Conservation (phyloP, 2,329 filamentous ascomycete genomes). For the Aspergillus awamori region DNA sequence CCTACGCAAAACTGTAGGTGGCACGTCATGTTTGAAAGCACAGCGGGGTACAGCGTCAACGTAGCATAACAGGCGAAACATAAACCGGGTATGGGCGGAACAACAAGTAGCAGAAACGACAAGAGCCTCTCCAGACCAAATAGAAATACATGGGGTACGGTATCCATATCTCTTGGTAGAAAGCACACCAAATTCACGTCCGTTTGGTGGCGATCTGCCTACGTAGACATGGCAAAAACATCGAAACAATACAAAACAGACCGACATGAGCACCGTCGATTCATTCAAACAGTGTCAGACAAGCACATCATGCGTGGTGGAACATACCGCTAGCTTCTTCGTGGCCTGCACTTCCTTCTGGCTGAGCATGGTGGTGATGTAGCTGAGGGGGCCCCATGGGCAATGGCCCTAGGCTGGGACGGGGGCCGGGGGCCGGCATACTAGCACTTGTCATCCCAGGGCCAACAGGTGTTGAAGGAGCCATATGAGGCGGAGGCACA, state of each 20-base stretch:
- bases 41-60: slow-evolving; percentile 21
- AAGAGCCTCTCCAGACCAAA: slow-evolving; percentile 9
- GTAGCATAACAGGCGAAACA: slow-evolving; percentile 18
- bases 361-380: slow-evolving; percentile 76
- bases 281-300: slow-evolving; percentile 14
- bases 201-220: slow-evolving; percentile 9
- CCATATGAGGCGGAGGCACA: slow-evolving; percentile 66
- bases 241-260: slow-evolving; percentile 21
- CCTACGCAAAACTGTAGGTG: slow-evolving; percentile 42
- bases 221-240: slow-evolving; percentile 4
- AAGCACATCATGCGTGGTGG: slow-evolving; percentile 76
- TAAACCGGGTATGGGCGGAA: slow-evolving; percentile 10
- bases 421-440: slow-evolving; percentile 53
- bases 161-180: slow-evolving; percentile 8
- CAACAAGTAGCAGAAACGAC: slow-evolving; percentile 7
- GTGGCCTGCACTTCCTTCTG: slow-evolving; percentile 60
- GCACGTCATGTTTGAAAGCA: slow-evolving; percentile 16
- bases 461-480: slow-evolving; percentile 62
- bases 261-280: slow-evolving; percentile 14
- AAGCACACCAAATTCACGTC: slow-evolving; percentile 4
- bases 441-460: slow-evolving; percentile 65
- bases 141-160: slow-evolving; percentile 18
- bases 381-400: slow-evolving; percentile 67
- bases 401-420: slow-evolving; percentile 57
- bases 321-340: slow-evolving; percentile 97